phyloP scores from a whole-genome alignment of 169 alveolate genomes.

The Neospora caninum region DNA sequence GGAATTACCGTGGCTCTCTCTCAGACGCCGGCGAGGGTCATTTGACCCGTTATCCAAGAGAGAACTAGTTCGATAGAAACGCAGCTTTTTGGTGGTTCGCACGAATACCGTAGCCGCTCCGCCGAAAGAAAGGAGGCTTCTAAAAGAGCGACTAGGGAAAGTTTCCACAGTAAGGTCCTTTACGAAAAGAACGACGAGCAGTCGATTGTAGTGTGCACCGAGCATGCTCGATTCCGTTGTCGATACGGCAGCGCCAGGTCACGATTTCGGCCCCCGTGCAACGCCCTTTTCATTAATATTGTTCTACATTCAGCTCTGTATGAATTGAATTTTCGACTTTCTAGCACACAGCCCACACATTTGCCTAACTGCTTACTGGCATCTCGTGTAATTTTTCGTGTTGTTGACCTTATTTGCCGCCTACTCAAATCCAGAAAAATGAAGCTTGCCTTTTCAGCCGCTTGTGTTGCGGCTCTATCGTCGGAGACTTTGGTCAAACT shows the following conservation, averaged over 20 bases:
- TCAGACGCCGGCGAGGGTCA: too few relatives aligned
- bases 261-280: background rate
- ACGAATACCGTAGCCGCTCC: too few relatives aligned
- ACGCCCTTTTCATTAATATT: background rate
- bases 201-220: background rate
- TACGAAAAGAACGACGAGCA: too few relatives aligned
- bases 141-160: too few relatives aligned
- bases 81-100: too few relatives aligned
- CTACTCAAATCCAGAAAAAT: background rate
- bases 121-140: too few relatives aligned
- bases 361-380: background rate
- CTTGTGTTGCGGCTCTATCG: conserved; percentile 3
- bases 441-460: conserved; percentile 1
- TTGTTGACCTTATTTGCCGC: background rate
- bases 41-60: too few relatives aligned
- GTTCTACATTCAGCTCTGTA: background rate
- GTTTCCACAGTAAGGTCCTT: too few relatives aligned
- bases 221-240: background rate
- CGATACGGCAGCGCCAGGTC: background rate
- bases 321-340: background rate
- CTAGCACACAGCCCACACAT: background rate
- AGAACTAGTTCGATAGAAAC: too few relatives aligned
- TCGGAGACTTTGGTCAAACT: background rate
- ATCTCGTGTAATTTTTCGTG: background rate
- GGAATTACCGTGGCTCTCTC: too few relatives aligned